Evolutionary conservation across 441 rosid genomes (phyloP).

Genomic region (Eutrema salsugineum): DNA sequence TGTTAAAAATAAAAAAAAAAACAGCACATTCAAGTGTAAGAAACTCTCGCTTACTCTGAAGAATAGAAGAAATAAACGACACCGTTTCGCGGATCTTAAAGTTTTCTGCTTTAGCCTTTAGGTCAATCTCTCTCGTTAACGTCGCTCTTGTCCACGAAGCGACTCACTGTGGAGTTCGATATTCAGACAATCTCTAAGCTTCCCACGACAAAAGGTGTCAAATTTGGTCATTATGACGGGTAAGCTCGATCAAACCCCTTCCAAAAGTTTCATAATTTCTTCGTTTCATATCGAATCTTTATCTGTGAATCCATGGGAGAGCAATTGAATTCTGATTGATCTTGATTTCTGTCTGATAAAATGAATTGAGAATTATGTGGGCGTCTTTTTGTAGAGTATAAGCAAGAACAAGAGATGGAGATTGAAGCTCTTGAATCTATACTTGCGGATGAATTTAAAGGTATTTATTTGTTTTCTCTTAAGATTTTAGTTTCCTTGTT

Average conservation of each 20-base stretch:
- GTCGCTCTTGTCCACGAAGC: constrained; percentile 16
- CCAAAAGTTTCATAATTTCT: neutral
- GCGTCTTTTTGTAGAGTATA: constrained; percentile 48
- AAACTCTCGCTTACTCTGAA: neutral
- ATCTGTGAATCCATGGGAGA: neutral
- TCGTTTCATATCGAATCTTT: neutral
- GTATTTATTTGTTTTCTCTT: constrained; percentile 22
- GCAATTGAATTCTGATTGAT: constrained; percentile 2
- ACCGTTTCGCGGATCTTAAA: constrained; percentile 2
- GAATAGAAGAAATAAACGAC: neutral
- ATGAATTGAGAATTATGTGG: neutral
- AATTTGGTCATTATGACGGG: constrained; percentile 29
- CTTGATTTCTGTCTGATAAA: neutral
- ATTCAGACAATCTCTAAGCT: constrained; percentile 15
- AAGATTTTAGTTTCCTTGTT: neutral
- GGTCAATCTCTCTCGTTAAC: constrained; percentile 12
- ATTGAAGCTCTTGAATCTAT: constrained; percentile 95
- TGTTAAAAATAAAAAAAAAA: too few relatives aligned
- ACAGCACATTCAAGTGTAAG: neutral
- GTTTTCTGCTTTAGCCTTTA: constrained; percentile 30
- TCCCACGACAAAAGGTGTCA: constrained; percentile 1
- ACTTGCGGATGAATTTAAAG: constrained; percentile 95
- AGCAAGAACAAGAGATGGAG: constrained; percentile 93
- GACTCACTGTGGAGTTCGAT: constrained; percentile 18
- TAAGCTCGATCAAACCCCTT: constrained; percentile 4